A percentile compares a stretch with the other conserved stretches of the same genome.
phyloP scores from a whole-genome alignment of 2,329 filamentous ascomycete genomes.

The Trichoderma aggressivum region DNA sequence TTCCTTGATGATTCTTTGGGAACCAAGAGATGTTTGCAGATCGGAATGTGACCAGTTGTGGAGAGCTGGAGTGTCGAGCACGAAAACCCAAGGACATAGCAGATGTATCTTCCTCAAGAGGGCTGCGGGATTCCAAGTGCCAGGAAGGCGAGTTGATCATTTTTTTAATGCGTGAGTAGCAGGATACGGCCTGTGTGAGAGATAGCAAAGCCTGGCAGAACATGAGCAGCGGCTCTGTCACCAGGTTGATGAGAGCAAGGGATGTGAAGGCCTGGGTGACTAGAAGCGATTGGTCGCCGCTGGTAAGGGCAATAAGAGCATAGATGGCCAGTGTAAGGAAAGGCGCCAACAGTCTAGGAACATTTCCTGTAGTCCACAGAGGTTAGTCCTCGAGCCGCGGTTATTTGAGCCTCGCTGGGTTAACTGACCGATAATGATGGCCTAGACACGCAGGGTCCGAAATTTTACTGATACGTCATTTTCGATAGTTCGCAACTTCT shows the following conservation, averaged over 20 bases:
- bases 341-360: neutral
- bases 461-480: neutral
- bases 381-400: neutral
- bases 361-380: neutral
- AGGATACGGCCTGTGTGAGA: neutral
- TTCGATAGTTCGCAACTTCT: neutral
- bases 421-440: neutral
- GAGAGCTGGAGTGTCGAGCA: neutral
- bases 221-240: neutral
- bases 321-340: neutral
- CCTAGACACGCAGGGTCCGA: neutral
- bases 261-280: neutral
- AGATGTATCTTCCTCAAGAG: neutral
- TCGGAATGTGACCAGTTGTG: neutral
- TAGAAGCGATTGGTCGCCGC: neutral
- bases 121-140: neutral
- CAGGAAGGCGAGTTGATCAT: neutral
- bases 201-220: neutral
- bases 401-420: neutral
- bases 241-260: neutral
- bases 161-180: neutral
- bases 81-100: neutral
- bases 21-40: neutral
- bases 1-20: neutral
- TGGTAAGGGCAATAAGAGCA: neutral